A percentile compares a stretch with the other conserved stretches of the same genome.
Evolutionary conservation across 495 filamentous ascomycete species (phyloP).

Genomic region (Neurospora sp.): DNA sequence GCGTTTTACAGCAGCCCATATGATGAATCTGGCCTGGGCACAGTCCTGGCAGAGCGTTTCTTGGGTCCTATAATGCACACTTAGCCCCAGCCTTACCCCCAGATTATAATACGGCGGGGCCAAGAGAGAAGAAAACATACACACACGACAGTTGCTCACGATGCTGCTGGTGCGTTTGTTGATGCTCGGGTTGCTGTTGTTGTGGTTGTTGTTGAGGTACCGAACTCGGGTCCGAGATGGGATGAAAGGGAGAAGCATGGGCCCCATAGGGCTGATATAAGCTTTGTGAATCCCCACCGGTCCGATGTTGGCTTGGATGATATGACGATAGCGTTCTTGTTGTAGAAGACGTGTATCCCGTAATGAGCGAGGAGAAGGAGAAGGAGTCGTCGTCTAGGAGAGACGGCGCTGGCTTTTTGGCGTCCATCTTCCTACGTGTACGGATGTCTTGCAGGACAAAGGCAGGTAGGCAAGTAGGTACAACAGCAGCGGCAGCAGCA

Average conservation of each 20-base stretch:
- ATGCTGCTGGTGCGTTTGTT: neutral
- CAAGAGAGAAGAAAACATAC: conserved; percentile 14
- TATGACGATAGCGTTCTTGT: neutral
- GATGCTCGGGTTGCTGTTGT: conserved; percentile 1
- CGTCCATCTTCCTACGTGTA: conserved; percentile 14
- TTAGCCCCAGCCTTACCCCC: conserved; percentile 11
- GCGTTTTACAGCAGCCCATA: conserved; percentile 41
- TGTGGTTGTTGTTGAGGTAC: neutral
- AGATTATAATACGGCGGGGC: neutral
- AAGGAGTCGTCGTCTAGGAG: conserved; percentile 23
- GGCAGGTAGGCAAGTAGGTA: neutral
- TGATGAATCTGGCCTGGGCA: conserved; percentile 37
- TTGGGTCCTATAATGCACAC: conserved; percentile 24
- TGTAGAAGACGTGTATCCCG: neutral
- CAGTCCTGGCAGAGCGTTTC: conserved; percentile 34
- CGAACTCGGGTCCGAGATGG: neutral
- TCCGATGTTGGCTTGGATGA: neutral
- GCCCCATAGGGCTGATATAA: neutral
- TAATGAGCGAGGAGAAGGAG: neutral
- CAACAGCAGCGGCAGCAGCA: neutral
- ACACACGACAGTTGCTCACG: conserved; percentile 18
- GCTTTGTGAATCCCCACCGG: neutral
- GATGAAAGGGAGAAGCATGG: conserved; percentile 3
- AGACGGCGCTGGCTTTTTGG: conserved; percentile 20
- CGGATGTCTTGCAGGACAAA: neutral